Percentiles rank a stretch among this genome's conserved stretches.
phyloP scores from a whole-genome alignment of 179 eudicot genomes.

The Monotropa hypopitys region DNA sequence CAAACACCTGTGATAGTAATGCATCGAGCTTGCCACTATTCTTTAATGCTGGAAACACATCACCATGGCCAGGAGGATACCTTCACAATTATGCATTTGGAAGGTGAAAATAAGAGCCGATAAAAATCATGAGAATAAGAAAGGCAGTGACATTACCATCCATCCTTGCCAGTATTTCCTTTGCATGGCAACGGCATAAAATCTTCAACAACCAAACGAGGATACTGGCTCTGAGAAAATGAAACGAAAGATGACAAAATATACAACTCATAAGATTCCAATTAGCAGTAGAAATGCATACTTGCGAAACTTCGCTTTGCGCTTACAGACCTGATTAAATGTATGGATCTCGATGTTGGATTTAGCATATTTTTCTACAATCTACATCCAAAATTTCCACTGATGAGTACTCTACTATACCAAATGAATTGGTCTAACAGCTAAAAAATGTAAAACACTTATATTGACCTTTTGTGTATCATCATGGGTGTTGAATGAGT shows the following conservation, averaged over 20 bases:
- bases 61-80: conserved; percentile 99
- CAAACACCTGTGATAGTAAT: conserved; percentile 70
- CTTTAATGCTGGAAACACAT: conserved; percentile 85
- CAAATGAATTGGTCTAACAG: not conserved
- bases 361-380: conserved; percentile 66
- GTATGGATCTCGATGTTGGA: conserved; percentile 81
- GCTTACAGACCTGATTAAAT: conserved; percentile 71
- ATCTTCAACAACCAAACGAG: conserved; percentile 87
- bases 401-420: conserved; percentile 7
- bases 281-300: not conserved
- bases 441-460: not conserved
- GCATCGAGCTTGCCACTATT: conserved; percentile 94
- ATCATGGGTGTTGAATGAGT: conserved; percentile 97
- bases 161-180: conserved; percentile 77
- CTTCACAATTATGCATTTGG: conserved; percentile 26
- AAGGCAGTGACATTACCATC: conserved; percentile 46
- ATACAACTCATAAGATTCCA: not conserved
- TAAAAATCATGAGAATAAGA: not conserved
- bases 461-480: conserved; percentile 72
- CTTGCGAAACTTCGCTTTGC: not conserved
- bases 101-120: conserved; percentile 11
- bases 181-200: conserved; percentile 77
- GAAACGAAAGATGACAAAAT: conserved; percentile 5
- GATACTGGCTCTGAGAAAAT: conserved; percentile 74
- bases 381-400: conserved; percentile 32